Evolutionary conservation across 176 grass and related monocot species (phyloP).

Genomic region (Triticum monococcum): DNA sequence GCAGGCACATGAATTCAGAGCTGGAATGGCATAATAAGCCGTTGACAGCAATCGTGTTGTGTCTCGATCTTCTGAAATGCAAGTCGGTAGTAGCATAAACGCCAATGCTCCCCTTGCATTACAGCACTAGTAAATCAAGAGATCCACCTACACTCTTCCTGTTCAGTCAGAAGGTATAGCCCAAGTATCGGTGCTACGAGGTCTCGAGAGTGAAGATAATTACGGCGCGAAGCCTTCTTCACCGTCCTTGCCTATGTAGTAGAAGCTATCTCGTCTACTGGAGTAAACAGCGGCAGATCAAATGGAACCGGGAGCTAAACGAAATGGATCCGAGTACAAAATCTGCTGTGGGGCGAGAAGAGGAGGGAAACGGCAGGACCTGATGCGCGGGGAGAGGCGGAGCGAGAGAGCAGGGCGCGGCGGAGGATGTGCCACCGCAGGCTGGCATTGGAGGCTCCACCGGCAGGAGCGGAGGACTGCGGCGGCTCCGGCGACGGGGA

Average conservation of each 20-base stretch:
- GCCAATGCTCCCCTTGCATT: not conserved
- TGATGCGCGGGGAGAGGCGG: constrained; percentile 23
- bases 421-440: constrained; percentile 72
- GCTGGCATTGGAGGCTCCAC: constrained; percentile 39
- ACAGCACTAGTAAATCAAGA: not conserved
- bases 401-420: constrained; percentile 41
- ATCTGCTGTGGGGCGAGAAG: not conserved
- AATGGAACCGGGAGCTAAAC: not conserved
- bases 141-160: not conserved
- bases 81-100: not conserved
- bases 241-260: not conserved
- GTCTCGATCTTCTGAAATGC: not conserved
- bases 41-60: not conserved
- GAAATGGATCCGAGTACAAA: not conserved
- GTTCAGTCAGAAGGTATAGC: not conserved
- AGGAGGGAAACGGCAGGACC: constrained; percentile 25
- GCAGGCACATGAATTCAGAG: not conserved
- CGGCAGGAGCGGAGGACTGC: constrained; percentile 1
- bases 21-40: not conserved
- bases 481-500: not conserved
- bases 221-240: not conserved
- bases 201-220: not conserved
- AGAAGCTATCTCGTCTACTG: not conserved
- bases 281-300: not conserved
- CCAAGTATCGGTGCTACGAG: not conserved